phyloP scores from a whole-genome alignment of 1,284 basidiomycete genomes.

The Malassezia dermatis region DNA sequence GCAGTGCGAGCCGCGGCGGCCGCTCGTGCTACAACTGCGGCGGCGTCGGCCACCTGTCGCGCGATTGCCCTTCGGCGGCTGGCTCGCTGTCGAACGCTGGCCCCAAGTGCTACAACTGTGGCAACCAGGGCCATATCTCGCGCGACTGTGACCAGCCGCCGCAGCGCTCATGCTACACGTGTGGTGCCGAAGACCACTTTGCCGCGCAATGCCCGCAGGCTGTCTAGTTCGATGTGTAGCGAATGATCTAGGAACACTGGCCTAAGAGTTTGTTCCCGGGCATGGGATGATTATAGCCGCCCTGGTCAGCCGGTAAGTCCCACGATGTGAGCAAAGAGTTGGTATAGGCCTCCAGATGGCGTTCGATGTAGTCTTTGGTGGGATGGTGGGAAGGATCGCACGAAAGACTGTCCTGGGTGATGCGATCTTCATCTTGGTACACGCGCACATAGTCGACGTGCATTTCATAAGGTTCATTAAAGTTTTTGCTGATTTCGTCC shows the following conservation, averaged over 20 bases:
- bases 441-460: slow-evolving; percentile 31
- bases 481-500: slow-evolving; percentile 9
- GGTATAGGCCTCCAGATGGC: slow-evolving; percentile 36
- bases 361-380: slow-evolving; percentile 40
- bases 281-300: slow-evolving; percentile 25
- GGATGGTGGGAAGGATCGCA: slow-evolving; percentile 49
- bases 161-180: slow-evolving; percentile 38
- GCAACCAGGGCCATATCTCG: slow-evolving; percentile 37
- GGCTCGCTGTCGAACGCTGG: slow-evolving; percentile 18
- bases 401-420: slow-evolving; percentile 27
- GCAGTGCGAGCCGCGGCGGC: slow-evolving; percentile 19
- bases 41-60: slow-evolving; percentile 38
- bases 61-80: slow-evolving; percentile 37
- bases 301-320: slow-evolving; percentile 20
- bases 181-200: slow-evolving; percentile 14
- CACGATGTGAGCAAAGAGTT: slow-evolving; percentile 42
- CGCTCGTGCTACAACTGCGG: slow-evolving; percentile 45
- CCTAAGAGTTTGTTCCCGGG: slow-evolving; percentile 25
- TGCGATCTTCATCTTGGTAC: slow-evolving; percentile 33
- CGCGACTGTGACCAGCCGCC: slow-evolving; percentile 38
- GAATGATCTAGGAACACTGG: slow-evolving; percentile 21
- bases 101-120: slow-evolving; percentile 45
- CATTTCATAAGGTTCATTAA: slow-evolving; percentile 23
- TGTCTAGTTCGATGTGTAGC: not conserved
- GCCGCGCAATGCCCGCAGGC: slow-evolving; percentile 15